Evolutionary conservation across 495 filamentous ascomycete species (phyloP), one percentile per base, ranked within the genome.

Genomic region (Annulohypoxylon nitens): DNA sequence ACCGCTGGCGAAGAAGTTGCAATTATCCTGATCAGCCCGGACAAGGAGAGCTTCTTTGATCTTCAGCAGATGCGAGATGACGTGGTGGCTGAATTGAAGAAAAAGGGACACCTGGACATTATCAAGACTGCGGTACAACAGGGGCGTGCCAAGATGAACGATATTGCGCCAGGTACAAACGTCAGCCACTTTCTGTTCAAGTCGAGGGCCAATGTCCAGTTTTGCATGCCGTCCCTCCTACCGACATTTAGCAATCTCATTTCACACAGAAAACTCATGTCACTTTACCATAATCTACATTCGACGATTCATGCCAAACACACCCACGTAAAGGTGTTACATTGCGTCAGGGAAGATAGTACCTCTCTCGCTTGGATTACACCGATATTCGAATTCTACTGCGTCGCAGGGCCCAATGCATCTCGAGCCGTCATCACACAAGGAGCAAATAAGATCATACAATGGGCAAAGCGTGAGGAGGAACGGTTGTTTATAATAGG

Each of bases 121-220:
- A 93, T 99, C 76, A 90, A 88, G 78, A 79, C 84, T 12, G 91
- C 96, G 48, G 90, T 94, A 41, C 83, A 85, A 7, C 84, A 87
- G 48, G 93, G 94, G 8, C 90, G 95, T 5, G 90, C 92, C 2
- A 84, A 80, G 20, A 80, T 83, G 54, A 87, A 88, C 54, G 89
- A 95, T 64, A 92, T 98, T 58, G 88, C 93, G 10, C 92, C 96
- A 2, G 92, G 90, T 36, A 91, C 93, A 6, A 88, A 91, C 6
- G 81, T 98, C 33, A 88, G 90, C 57, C 96, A 99, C 81, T 99
- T 98, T 80, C 81, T 99, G 36, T 99, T 97, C 83, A 98, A 97
- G 80, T 96, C 93, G 20, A 86, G 91, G 48, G 90, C 90, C 16
- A 98, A 99, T 78, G 96, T 98, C 16, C 96, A 99, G 76, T 99